Conservation (phyloP, 140 eudicot genomes). For the Senecio squalidus region DNA sequence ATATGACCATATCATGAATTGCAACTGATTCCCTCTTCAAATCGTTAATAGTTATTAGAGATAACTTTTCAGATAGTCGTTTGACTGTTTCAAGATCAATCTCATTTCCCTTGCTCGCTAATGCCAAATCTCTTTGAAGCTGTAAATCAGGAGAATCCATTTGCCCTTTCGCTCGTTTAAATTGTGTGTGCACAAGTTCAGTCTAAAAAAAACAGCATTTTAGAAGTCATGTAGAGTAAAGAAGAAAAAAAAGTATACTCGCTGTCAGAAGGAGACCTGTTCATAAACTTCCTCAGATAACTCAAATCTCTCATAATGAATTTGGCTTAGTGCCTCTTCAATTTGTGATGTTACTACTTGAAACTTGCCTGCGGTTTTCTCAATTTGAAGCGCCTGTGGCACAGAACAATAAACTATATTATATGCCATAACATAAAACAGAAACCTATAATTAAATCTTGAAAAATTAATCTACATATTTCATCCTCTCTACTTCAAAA, state of each 20-base stretch:
- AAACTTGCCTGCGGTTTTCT: conserved; percentile 53
- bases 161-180: conserved; percentile 72
- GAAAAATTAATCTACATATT: not conserved
- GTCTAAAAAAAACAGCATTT: conserved; percentile 35
- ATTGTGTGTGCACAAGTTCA: conserved; percentile 81
- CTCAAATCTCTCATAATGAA: conserved; percentile 54
- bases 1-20: conserved; percentile 72
- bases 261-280: conserved; percentile 45
- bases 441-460: not conserved
- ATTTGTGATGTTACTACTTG: conserved; percentile 57
- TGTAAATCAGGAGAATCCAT: conserved; percentile 75
- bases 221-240: not conserved
- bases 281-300: conserved; percentile 85
- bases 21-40: conserved; percentile 66
- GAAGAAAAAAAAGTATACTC: not conserved
- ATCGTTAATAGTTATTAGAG: conserved; percentile 63
- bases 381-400: conserved; percentile 79
- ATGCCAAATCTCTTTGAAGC: conserved; percentile 50
- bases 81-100: conserved; percentile 50
- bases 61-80: conserved; percentile 70
- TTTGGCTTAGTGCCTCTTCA: conserved; percentile 74
- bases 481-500: not conserved
- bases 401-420: conserved; percentile 13
- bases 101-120: conserved; percentile 51
- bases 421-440: not conserved